Base-by-base conservation (phyloP, 305 asterid genomes). In the Rubia tinctorum region DNA sequence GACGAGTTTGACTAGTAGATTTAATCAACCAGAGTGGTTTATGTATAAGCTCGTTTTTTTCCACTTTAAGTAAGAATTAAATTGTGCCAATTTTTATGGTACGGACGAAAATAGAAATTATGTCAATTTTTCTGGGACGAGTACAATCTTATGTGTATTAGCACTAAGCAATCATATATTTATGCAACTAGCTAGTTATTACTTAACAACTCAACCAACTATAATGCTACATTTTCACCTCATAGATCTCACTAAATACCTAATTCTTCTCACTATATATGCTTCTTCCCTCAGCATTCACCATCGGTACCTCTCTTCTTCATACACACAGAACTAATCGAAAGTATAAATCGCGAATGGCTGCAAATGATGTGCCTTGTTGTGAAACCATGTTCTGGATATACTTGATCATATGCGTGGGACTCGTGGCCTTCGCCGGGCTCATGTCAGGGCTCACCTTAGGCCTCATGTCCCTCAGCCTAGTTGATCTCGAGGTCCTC, bases 281-380 rank as follows among this genome's bases (percentile, higher is more conserved):
- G 56, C 56, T 15, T 5, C 20, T 49, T 49, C 56, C 2, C 56
- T 53, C 25, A 18, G 2, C 23, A 53, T 25, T 15, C 56, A 14
- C 17, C 18, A 6, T 8, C 56, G 15, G 56, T 5, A 14, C 56
- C 5, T 49, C 8, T 15, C 15, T 14, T 47, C 7, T 43, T 43
- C 53, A 47, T 15, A 47, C 53, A 47, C 23, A 18, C 2, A 7
- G 12, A 7, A 23, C 59, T 53, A 53, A 53, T 53, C 23, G 53
- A 13, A 47, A 47, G 5, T 2, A 20, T 2, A 15, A 65, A 43
- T 8, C 49, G 1, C 66, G 8, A 69, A 91, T 91, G 97, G 96
- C 97, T 18, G 97, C 97, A 43, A 89, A 91, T 71, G 97, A 91
- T 83, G 94, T 91, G 71, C 97, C 97, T 8, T 91, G 96, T 77